Base-by-base conservation (phyloP, 257 asterid genomes). In the Cynanchum wilfordii region DNA sequence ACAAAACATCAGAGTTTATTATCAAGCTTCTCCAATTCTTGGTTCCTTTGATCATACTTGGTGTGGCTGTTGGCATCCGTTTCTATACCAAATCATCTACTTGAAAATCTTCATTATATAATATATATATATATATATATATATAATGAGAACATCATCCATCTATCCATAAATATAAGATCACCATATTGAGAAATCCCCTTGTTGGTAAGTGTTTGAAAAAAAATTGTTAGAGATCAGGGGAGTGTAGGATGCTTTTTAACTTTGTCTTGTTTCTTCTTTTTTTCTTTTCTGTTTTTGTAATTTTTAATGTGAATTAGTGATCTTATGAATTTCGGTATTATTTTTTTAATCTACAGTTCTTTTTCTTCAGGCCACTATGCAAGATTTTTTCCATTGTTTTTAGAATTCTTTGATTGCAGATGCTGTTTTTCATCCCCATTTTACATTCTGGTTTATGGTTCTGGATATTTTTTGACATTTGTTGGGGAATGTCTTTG, bases 1-100 rank as follows among this genome's bases (percentile, higher is more conserved):
- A 86, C 79, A 85, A 86, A 79, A 81, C 95, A 45, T 67, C 87
- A 6, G 92, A 89, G 56, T 87, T 89, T 51, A 1, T 91, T 55
- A 59, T 91, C 85, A 91, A 85, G 90, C 86, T 91, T 73, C 93
- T 91, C 72, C 97, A 91, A 76, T 86, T 91, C 86, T 79, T 91
- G 76, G 92, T 91, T 40, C 97, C 97, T 59, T 82, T 91, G 73
- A 54, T 87, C 27, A 86, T 91, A 65, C 79, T 91, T 83, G 94
- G 88, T 0, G 83, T 85, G 59, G 96, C 97, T 69, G 77, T 91
- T 29, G 96, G 86, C 24, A 77, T 89, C 71, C 94, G 94, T 70
- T 86, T 85, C 89, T 91, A 89, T 75, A 87, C 89, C 84, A 91
- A 89, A 76, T 71, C 89, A 13, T 75, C 93, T 1, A 88, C 91